Evolutionary conservation across 495 filamentous ascomycete genomes (phyloP), one percentile per base, ranked within the genome.

Genomic region (Glonium stellatum): DNA sequence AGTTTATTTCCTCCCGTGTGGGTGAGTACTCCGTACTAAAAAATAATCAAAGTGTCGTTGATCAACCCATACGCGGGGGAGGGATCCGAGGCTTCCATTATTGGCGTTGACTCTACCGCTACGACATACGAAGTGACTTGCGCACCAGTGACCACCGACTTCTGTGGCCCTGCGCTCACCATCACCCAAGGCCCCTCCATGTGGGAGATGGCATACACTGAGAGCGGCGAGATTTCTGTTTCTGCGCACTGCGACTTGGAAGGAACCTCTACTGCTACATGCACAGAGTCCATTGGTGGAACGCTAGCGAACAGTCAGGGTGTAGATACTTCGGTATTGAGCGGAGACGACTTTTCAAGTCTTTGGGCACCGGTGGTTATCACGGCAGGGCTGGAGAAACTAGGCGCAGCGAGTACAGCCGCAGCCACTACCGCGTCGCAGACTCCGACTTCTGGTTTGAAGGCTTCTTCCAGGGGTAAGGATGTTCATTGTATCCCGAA

Each of bases 161-260:
- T 25, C 48, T 51, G 48, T 22, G 48, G 48, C 18, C 48, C 48
- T 23, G 48, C 21, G 19, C 31, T 51, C 48, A 51, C 48, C 6
- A 27, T 51, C 19, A 51, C 48, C 18, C 48, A 51, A 23, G 48
- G 48, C 48, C 48, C 48, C 19, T 23, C 18, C 6, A 27, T 51
- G 18, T 51, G 48, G 48, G 48, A 23, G 21, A 25, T 51, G 21
- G 19, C 18, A 15, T 51, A 51, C 48, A 25, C 48, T 4, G 15
- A 23, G 10, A 5, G 0, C 8, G 48, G 48, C 18, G 48, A 27
- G 19, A 6, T 25, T 10, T 23, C 19, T 8, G 8, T 51, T 8
- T 23, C 18, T 23, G 48, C 48, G 48, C 18, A 25, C 1, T 51
- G 48, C 48, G 23, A 51, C 13, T 15, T 51, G 13, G 19, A 9